phyloP scores from a whole-genome alignment of 2,329 filamentous ascomycete genomes.

The Thelonectria rubi region DNA sequence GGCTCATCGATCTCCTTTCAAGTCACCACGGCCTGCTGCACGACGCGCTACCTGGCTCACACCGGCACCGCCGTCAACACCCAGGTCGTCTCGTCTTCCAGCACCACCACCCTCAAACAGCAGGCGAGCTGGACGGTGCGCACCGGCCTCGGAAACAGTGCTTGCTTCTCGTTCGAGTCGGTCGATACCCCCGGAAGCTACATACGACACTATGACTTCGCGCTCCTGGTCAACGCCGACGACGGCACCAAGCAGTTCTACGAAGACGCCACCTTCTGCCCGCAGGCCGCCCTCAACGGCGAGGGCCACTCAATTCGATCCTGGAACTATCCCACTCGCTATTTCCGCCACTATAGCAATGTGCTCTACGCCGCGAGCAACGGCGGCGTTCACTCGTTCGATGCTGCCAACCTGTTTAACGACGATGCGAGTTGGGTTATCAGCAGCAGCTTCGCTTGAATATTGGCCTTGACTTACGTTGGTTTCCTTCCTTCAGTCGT shows the following conservation, averaged over 20 bases:
- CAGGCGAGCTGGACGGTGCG: slow-evolving; percentile 63
- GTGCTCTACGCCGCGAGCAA: slow-evolving; percentile 59
- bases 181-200: slow-evolving; percentile 66
- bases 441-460: slow-evolving; percentile 18
- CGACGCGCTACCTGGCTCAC: slow-evolving; percentile 64
- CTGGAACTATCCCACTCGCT: slow-evolving; percentile 69
- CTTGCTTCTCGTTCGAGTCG: slow-evolving; percentile 70
- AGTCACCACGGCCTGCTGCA: slow-evolving; percentile 64
- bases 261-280: slow-evolving; percentile 72
- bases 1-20: slow-evolving; percentile 63
- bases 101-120: slow-evolving; percentile 58
- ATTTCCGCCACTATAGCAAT: slow-evolving; percentile 60
- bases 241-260: slow-evolving; percentile 65
- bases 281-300: slow-evolving; percentile 60
- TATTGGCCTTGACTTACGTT: neutral
- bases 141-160: slow-evolving; percentile 64
- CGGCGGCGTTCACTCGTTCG: slow-evolving; percentile 65
- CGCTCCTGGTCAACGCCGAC: slow-evolving; percentile 57
- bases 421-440: slow-evolving; percentile 49
- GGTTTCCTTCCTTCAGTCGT: neutral
- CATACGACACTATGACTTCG: slow-evolving; percentile 65
- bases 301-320: slow-evolving; percentile 61
- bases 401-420: slow-evolving; percentile 58
- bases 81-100: slow-evolving; percentile 62
- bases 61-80: slow-evolving; percentile 60